A percentile compares a stretch with the other conserved stretches of the same genome.
phyloP scores from a whole-genome alignment of 225 moss, liverwort and hornwort species.

The Climacium dendroides region DNA sequence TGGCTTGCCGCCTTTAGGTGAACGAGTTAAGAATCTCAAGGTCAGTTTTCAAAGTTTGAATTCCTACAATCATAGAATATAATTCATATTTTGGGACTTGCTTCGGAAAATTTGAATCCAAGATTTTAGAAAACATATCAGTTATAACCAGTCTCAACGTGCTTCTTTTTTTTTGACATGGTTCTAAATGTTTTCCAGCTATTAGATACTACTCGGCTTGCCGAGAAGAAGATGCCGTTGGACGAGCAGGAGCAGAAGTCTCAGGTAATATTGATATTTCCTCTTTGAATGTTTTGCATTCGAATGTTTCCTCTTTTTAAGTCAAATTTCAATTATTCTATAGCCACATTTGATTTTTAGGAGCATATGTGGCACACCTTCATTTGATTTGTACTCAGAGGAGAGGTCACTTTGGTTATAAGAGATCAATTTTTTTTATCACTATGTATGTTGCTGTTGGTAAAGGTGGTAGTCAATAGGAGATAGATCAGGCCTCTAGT shows the following conservation, averaged over 20 bases:
- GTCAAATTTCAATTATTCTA: background rate
- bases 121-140: background rate
- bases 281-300: background rate
- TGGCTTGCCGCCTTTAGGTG: conserved; percentile 65
- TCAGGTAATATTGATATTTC: conserved; percentile 22
- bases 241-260: conserved; percentile 87
- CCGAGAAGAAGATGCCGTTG: conserved; percentile 86
- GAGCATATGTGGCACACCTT: background rate
- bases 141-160: background rate
- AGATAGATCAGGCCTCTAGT: background rate
- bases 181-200: conserved; percentile 9
- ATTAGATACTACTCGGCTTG: conserved; percentile 69
- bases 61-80: background rate
- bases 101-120: background rate
- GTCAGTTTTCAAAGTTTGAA: background rate
- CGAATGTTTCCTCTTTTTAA: background rate
- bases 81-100: background rate
- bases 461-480: background rate
- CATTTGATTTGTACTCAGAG: background rate
- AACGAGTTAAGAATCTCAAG: conserved; percentile 71
- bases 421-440: background rate
- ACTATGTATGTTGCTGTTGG: background rate
- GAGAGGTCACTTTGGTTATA: background rate
- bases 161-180: background rate
- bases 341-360: too few relatives aligned